phyloP scores from a whole-genome alignment of 108 stramenopile genomes.

The Cyclotella baltica region DNA sequence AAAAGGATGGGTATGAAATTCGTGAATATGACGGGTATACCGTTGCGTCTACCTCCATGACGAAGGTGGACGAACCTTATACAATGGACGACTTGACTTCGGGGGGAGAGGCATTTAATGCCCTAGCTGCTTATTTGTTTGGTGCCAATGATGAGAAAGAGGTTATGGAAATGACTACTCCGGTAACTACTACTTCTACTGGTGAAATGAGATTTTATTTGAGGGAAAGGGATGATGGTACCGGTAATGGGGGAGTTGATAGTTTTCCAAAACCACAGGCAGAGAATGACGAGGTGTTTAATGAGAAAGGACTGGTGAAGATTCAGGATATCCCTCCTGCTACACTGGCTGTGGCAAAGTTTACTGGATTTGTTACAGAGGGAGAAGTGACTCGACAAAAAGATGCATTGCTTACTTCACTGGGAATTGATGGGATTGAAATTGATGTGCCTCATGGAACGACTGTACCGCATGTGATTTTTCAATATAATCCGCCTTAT shows the following conservation, averaged over 20 bases:
- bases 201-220: slow-evolving; percentile 92
- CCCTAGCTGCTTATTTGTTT: slow-evolving; percentile 92
- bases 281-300: slow-evolving; percentile 50
- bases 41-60: slow-evolving; percentile 75
- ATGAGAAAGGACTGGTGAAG: slow-evolving; percentile 62
- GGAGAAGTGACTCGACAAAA: slow-evolving; percentile 91
- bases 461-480: slow-evolving; percentile 77
- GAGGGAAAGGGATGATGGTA: slow-evolving; percentile 37
- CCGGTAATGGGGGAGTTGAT: slow-evolving; percentile 4
- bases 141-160: slow-evolving; percentile 85
- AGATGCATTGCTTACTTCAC: slow-evolving; percentile 74
- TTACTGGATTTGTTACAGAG: slow-evolving; percentile 91
- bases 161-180: slow-evolving; percentile 94
- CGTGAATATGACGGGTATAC: slow-evolving; percentile 85
- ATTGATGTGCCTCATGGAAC: slow-evolving; percentile 83
- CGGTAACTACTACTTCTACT: slow-evolving; percentile 83
- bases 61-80: slow-evolving; percentile 57
- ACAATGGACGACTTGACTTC: slow-evolving; percentile 61
- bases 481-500: slow-evolving; percentile 97
- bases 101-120: slow-evolving; percentile 84
- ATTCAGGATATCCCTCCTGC: slow-evolving; percentile 77
- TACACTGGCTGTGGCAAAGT: slow-evolving; percentile 77
- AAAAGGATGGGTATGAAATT: slow-evolving; percentile 78
- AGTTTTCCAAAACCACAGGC: slow-evolving; percentile 59
- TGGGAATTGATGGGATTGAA: slow-evolving; percentile 82